Conservation (phyloP, 2,329 filamentous ascomycete genomes). For the Neoarthrinium moseri region DNA sequence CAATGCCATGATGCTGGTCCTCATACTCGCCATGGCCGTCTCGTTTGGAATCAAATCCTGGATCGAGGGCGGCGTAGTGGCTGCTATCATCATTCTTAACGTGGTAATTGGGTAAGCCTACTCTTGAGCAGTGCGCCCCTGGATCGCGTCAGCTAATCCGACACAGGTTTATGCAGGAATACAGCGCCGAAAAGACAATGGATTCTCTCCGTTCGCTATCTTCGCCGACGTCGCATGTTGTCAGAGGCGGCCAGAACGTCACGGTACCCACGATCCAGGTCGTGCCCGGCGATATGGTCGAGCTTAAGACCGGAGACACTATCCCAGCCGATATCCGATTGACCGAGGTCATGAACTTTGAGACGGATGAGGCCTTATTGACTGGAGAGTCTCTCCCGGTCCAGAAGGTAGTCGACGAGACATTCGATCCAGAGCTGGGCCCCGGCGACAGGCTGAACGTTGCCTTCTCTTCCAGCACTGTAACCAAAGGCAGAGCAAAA, state of each 20-base stretch:
- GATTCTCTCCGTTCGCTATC: conserved; percentile 48
- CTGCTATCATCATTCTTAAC: conserved; percentile 37
- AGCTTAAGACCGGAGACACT: conserved; percentile 48
- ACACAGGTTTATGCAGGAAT: conserved; percentile 50
- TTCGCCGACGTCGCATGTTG: conserved; percentile 47
- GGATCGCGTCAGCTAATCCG: not conserved
- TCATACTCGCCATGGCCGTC: conserved; percentile 52
- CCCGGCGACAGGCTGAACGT: conserved; percentile 63
- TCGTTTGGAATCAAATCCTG: conserved; percentile 51
- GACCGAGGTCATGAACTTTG: conserved; percentile 53
- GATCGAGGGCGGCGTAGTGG: conserved; percentile 55
- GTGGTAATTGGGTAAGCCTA: conserved; percentile 8
- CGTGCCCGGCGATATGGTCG: conserved; percentile 57
- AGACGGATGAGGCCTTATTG: conserved; percentile 61
- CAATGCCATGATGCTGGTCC: conserved; percentile 65
- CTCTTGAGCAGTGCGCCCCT: no score
- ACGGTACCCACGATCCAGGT: conserved; percentile 52
- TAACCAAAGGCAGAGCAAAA: conserved; percentile 60
- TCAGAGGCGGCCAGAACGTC: conserved; percentile 49
- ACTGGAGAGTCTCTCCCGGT: conserved; percentile 64
- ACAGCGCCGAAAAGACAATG: conserved; percentile 55
- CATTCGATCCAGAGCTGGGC: conserved; percentile 51
- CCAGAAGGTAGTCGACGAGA: conserved; percentile 46
- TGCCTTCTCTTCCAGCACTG: conserved; percentile 60
- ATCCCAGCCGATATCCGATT: conserved; percentile 42